A percentile compares a stretch with the other conserved stretches of the same genome.
phyloP scores from a whole-genome alignment of 495 filamentous ascomycete genomes.

The Penicillium ochrochloron region DNA sequence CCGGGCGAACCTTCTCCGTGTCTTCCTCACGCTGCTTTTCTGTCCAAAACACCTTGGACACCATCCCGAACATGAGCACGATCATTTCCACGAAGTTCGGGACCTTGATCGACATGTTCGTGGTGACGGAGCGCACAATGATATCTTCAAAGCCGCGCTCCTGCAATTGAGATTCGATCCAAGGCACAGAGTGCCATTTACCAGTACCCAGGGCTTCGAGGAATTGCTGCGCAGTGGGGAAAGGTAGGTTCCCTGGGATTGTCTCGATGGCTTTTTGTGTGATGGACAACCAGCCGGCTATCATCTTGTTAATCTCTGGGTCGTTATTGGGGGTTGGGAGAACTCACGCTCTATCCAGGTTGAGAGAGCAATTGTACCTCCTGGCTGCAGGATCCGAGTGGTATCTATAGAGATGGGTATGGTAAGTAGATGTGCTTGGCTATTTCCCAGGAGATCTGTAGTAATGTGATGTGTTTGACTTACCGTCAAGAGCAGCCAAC shows the following conservation, averaged over 20 bases:
- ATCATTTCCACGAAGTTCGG: conserved; percentile 37
- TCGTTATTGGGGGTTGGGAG: too few relatives aligned
- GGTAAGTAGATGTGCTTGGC: background rate
- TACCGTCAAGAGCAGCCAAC: conserved; percentile 39
- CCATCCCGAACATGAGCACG: conserved; percentile 34
- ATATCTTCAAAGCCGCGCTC: conserved; percentile 38
- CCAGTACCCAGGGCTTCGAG: conserved; percentile 26
- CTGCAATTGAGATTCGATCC: conserved; percentile 38
- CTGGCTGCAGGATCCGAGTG: conserved; percentile 41
- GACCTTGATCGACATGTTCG: conserved; percentile 25
- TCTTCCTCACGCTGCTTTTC: conserved; percentile 35
- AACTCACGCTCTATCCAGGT: conserved; percentile 44
- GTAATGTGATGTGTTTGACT: background rate
- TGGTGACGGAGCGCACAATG: conserved; percentile 29
- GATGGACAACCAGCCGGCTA: conserved; percentile 40
- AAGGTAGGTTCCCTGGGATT: conserved; percentile 34
- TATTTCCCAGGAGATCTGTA: background rate
- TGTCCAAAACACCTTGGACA: conserved; percentile 38
- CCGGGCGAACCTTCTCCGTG: conserved; percentile 28
- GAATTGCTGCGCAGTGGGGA: conserved; percentile 37
- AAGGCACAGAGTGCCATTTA: conserved; percentile 37
- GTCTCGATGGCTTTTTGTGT: conserved; percentile 31
- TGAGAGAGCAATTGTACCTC: conserved; percentile 40
- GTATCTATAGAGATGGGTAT: conserved; percentile 30
- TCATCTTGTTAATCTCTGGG: conserved; percentile 11